Conservation (phyloP, 2,329 filamentous ascomycete genomes). For the Neofusicoccum umdonicola region DNA sequence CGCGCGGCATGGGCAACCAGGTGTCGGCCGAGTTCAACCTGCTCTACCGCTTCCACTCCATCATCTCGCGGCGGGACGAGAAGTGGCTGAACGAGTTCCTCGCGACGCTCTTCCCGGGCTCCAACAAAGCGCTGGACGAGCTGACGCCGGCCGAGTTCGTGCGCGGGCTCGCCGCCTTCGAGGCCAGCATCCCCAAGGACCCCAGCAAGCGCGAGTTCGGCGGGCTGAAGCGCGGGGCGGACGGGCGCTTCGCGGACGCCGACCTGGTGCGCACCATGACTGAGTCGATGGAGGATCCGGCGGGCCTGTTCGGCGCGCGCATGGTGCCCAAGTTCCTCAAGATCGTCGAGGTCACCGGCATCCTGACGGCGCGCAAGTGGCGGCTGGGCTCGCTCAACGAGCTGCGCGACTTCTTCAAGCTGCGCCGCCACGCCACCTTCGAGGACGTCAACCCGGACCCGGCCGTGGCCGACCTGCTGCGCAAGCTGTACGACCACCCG, state of each 20-base stretch:
- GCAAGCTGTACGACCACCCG: slow-evolving; percentile 60
- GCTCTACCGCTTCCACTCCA: slow-evolving; percentile 52
- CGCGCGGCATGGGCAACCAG: slow-evolving; percentile 50
- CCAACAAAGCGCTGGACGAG: slow-evolving; percentile 20
- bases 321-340: slow-evolving; percentile 60
- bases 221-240: slow-evolving; percentile 32
- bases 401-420: slow-evolving; percentile 62
- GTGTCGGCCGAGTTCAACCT: slow-evolving; percentile 55
- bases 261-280: slow-evolving; percentile 58
- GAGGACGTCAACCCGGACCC: slow-evolving; percentile 58
- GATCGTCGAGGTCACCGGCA: slow-evolving; percentile 62
- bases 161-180: slow-evolving; percentile 20
- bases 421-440: slow-evolving; percentile 57
- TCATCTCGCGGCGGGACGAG: slow-evolving; percentile 45
- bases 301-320: slow-evolving; percentile 53
- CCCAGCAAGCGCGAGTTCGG: slow-evolving; percentile 34
- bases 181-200: slow-evolving; percentile 21
- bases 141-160: slow-evolving; percentile 28
- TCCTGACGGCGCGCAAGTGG: slow-evolving; percentile 62
- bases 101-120: slow-evolving; percentile 28
- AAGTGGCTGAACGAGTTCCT: slow-evolving; percentile 44
- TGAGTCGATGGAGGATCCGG: slow-evolving; percentile 59
- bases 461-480: slow-evolving; percentile 55
- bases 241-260: slow-evolving; percentile 57
- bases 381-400: slow-evolving; percentile 62